Evolutionary conservation across 2,329 filamentous ascomycete genomes (phyloP).

Genomic region (Ascochyta lentis): DNA sequence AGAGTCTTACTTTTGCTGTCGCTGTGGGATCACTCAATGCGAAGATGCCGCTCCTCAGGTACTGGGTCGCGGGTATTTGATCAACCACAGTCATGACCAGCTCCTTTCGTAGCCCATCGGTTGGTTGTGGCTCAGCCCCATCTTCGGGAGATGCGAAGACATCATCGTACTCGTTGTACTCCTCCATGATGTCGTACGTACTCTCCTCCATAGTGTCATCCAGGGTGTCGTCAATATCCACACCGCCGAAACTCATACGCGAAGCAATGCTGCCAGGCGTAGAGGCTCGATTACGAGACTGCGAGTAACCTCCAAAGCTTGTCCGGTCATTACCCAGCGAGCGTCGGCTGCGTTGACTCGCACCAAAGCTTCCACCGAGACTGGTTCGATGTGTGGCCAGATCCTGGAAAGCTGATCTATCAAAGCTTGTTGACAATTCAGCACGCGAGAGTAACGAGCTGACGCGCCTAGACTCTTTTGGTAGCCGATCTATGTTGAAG

Average conservation of each 20-base stretch:
- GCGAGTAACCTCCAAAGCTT: constrained; percentile 60
- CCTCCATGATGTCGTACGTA: constrained; percentile 48
- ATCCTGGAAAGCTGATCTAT: constrained; percentile 80
- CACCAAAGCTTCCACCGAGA: constrained; percentile 51
- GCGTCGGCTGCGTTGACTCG: constrained; percentile 68
- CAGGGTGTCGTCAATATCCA: constrained; percentile 47
- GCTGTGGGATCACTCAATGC: constrained; percentile 26
- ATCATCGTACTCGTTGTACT: constrained; percentile 50
- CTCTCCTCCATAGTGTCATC: constrained; percentile 50
- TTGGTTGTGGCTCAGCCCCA: constrained; percentile 38
- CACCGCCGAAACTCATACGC: constrained; percentile 47
- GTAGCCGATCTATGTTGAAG: constrained; percentile 57
- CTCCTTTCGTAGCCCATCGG: constrained; percentile 49
- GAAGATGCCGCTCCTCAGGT: constrained; percentile 38
- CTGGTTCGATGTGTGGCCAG: constrained; percentile 59
- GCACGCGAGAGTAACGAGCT: constrained; percentile 90
- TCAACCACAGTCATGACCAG: constrained; percentile 46
- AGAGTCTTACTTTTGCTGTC: constrained; percentile 25
- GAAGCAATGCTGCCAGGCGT: constrained; percentile 57
- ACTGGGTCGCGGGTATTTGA: constrained; percentile 41
- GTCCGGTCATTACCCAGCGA: constrained; percentile 74
- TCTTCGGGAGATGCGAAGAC: constrained; percentile 44
- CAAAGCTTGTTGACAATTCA: constrained; percentile 84
- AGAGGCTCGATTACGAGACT: constrained; percentile 60
- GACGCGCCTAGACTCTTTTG: constrained; percentile 75